Conservation (phyloP, 129 eudicot species). For the Apium graveolens region DNA sequence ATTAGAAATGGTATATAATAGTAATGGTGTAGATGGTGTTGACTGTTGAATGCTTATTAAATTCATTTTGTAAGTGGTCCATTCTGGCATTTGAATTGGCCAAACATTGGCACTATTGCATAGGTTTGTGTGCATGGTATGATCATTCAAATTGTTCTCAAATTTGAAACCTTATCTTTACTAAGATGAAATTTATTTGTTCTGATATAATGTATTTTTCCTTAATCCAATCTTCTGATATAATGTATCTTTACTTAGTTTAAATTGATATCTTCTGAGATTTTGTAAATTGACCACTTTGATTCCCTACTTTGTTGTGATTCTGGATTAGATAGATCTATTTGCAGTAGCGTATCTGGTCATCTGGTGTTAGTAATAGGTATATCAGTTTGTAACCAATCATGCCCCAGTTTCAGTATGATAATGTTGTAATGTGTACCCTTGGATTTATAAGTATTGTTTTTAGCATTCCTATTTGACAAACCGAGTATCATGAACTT, state of each 20-base stretch:
- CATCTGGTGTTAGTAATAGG: background rate
- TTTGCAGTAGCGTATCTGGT: background rate
- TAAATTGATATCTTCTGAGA: too few species aligned
- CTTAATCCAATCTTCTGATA: background rate
- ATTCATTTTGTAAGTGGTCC: background rate
- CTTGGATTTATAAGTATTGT: background rate
- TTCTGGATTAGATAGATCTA: background rate
- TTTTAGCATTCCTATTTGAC: background rate
- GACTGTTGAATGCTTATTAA: background rate
- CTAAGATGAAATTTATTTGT: background rate
- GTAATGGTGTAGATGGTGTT: background rate
- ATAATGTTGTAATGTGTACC: background rate
- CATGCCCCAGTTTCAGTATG: background rate
- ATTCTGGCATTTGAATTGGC: background rate
- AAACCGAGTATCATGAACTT: background rate
- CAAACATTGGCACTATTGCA: background rate
- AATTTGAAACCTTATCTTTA: background rate
- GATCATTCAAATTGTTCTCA: background rate
- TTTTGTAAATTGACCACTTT: background rate
- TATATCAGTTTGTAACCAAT: background rate
- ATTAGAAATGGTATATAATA: background rate
- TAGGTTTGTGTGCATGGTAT: background rate
- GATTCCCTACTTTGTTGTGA: background rate
- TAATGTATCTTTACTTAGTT: too few species aligned
- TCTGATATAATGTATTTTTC: background rate